phyloP scores from a whole-genome alignment of 2,329 filamentous ascomycete genomes.

The Verticillium dahliae region DNA sequence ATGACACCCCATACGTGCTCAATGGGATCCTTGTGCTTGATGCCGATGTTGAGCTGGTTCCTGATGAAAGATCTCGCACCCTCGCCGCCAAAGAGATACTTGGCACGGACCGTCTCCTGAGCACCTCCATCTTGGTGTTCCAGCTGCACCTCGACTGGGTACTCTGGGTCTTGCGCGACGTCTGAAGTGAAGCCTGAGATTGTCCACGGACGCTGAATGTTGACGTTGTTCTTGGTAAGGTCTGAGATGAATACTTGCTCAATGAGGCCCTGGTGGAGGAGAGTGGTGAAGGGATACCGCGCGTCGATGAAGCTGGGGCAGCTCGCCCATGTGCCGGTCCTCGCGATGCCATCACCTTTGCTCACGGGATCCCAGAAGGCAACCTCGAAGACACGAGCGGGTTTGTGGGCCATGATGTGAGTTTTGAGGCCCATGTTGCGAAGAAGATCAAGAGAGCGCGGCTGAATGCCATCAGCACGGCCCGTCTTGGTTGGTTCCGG shows the following conservation, averaged over 20 bases:
- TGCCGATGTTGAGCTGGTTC: conserved; percentile 59
- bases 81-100: conserved; percentile 67
- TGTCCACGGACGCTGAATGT: conserved; percentile 59
- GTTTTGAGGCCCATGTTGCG: conserved; percentile 87
- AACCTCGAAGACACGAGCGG: conserved; percentile 76
- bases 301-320: conserved; percentile 79
- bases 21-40: conserved; percentile 65
- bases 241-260: conserved; percentile 65
- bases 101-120: conserved; percentile 60
- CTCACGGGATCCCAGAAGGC: conserved; percentile 64
- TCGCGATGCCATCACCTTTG: conserved; percentile 50
- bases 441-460: conserved; percentile 77
- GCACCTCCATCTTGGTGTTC: conserved; percentile 68
- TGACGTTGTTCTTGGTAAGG: conserved; percentile 52
- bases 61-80: conserved; percentile 63
- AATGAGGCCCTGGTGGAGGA: conserved; percentile 66
- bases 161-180: conserved; percentile 49
- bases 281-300: conserved; percentile 63
- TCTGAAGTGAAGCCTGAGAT: conserved; percentile 56
- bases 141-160: conserved; percentile 74
- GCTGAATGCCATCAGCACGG: conserved; percentile 87
- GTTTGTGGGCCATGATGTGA: conserved; percentile 79
- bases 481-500: conserved; percentile 78
- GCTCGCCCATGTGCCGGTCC: conserved; percentile 74
- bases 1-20: conserved; percentile 72